phyloP scores from a whole-genome alignment of 495 filamentous ascomycete species.

The Parmelia sp. region DNA sequence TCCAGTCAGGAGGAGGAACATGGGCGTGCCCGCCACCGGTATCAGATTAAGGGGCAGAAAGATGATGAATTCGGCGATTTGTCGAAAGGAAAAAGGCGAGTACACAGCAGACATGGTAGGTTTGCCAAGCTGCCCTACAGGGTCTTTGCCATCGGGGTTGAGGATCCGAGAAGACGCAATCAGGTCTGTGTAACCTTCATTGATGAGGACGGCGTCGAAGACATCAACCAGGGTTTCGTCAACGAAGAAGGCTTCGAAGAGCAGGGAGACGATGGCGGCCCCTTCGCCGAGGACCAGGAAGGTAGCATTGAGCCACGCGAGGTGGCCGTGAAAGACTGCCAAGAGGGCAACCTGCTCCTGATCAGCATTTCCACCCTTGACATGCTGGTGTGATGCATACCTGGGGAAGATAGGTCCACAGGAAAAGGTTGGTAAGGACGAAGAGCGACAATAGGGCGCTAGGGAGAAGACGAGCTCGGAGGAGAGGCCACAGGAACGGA shows the following conservation, averaged over 20 bases:
- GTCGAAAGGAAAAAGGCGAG: constrained; percentile 62
- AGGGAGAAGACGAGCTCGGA: constrained; percentile 53
- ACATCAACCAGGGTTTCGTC: constrained; percentile 64
- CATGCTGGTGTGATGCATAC: neutral
- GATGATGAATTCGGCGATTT: constrained; percentile 70
- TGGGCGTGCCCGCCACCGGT: constrained; percentile 54
- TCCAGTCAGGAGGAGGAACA: constrained; percentile 58
- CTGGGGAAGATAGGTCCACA: constrained; percentile 38
- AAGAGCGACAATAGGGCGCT: constrained; percentile 52
- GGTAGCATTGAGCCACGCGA: constrained; percentile 57
- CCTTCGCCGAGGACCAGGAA: constrained; percentile 63
- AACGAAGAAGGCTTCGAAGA: constrained; percentile 65
- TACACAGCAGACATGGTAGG: constrained; percentile 53
- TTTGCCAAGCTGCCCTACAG: constrained; percentile 52
- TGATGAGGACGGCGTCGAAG: constrained; percentile 57
- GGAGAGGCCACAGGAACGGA: constrained; percentile 57
- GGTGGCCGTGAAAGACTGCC: constrained; percentile 52
- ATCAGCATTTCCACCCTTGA: constrained; percentile 3
- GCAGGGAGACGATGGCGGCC: constrained; percentile 50
- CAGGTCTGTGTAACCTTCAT: constrained; percentile 53
- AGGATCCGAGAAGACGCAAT: constrained; percentile 50
- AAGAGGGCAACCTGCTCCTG: constrained; percentile 59
- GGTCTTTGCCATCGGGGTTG: constrained; percentile 45
- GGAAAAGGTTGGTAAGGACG: constrained; percentile 55
- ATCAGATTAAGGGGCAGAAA: constrained; percentile 62